Evolutionary conservation across 108 stramenopile genomes (phyloP).

Genomic region (Cylindrotheca fusiformis): DNA sequence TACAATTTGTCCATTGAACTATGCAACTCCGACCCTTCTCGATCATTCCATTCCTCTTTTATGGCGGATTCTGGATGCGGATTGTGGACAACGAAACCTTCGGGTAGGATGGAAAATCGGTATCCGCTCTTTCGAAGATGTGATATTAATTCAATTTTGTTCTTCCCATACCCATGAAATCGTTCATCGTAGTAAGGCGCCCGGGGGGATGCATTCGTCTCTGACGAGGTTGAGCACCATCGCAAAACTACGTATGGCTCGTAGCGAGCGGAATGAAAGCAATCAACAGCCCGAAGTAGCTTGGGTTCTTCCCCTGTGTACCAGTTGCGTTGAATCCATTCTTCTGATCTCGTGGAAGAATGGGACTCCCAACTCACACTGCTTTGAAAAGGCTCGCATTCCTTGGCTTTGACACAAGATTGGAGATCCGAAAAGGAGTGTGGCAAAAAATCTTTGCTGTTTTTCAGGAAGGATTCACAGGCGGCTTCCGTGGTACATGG

Average conservation of each 20-base stretch:
- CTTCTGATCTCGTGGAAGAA: conserved; percentile 63
- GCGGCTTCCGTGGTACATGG: conserved; percentile 39
- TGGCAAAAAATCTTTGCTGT: conserved; percentile 63
- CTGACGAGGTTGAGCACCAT: conserved; percentile 51
- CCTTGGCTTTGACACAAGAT: conserved; percentile 48
- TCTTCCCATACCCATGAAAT: conserved; percentile 87
- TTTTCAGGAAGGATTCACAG: conserved; percentile 40
- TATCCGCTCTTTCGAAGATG: conserved; percentile 66
- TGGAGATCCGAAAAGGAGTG: conserved; percentile 56
- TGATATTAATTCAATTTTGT: conserved; percentile 82
- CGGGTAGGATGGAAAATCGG: conserved; percentile 62
- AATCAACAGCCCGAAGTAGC: conserved; percentile 44
- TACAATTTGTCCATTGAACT: conserved; percentile 72
- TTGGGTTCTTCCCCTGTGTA: conserved; percentile 38
- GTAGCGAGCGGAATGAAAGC: conserved; percentile 80
- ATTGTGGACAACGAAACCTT: conserved; percentile 80
- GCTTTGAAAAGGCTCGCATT: conserved; percentile 72
- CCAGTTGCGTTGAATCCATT: conserved; percentile 66
- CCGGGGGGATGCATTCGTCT: conserved; percentile 10
- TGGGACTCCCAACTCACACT: conserved; percentile 83
- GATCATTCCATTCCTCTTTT: conserved; percentile 71
- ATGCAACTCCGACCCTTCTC: conserved; percentile 41
- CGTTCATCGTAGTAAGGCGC: conserved; percentile 88
- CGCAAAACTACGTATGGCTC: conserved; percentile 87
- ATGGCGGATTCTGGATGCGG: conserved; percentile 77